Base-by-base conservation (phyloP, 331 rosid species). In the Stylosanthes scabra region DNA sequence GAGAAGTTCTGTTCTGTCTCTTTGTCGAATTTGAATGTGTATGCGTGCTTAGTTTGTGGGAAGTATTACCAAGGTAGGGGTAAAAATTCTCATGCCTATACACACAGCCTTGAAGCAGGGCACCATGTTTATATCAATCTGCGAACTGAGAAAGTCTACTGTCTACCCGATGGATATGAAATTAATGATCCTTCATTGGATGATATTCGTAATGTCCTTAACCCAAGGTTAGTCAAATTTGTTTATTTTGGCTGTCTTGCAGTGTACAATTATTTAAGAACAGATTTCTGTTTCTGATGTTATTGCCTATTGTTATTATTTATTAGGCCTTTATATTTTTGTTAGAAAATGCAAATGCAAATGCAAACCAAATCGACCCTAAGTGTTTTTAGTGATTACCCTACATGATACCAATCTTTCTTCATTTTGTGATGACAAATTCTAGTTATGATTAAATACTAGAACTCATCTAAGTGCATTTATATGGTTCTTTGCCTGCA, bases 121-220 rank as follows among this genome's bases (percentile, higher is more conserved):
- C 99, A 94, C 84, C 99, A 94, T 59, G 97, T 94, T 57, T 94
- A 87, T 63, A 88, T 91, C 81, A 94, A 94, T 86, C 97, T 94
- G 31, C 93, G 72, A 46, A 94, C 99, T 2, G 97, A 94, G 87
- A 92, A 87, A 83, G 99, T 94, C 58, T 94, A 87, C 74, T 94
- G 99, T 86, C 99, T 94, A 75, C 99, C 99, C 0, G 99, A 94
- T 80, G 96, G 97, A 75, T 94, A 94, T 82, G 99, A 94, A 83
- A 94, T 94, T 61, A 90, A 90, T 42, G 99, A 94, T 72, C 96
- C 99, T 10, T 94, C 99, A 11, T 82, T 94, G 61, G 99, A 94
- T 80, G 97, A 91, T 78, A 94, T 94, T 66, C 91, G 99, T 13
- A 88, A 89, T 66, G 99, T 94, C 77, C 76, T 94, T 40, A 94